Evolutionary conservation across 768 basidiomycete genomes (phyloP).

Genomic region (Panaeolus papilionaceus): DNA sequence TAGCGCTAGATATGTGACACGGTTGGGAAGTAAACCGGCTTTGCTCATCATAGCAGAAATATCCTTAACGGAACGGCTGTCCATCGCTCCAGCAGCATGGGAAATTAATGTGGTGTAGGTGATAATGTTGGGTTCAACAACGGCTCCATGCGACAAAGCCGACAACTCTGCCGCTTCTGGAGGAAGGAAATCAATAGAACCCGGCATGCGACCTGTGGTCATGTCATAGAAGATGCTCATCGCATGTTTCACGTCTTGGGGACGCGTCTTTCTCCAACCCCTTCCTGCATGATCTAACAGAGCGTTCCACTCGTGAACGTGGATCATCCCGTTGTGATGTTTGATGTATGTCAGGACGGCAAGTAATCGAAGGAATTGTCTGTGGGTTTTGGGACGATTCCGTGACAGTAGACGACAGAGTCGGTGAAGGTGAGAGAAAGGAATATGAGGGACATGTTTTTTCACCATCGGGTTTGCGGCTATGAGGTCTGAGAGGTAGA

Average conservation of each 20-base stretch:
- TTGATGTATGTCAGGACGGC: slow-evolving; percentile 68
- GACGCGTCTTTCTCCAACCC: slow-evolving; percentile 64
- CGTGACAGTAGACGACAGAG: slow-evolving; percentile 64
- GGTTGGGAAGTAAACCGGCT: slow-evolving; percentile 62
- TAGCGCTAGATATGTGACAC: slow-evolving; percentile 66
- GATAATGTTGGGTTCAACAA: slow-evolving; percentile 62
- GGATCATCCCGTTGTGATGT: slow-evolving; percentile 57
- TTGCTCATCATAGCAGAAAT: slow-evolving; percentile 58
- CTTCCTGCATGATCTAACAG: slow-evolving; percentile 72
- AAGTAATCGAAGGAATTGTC: slow-evolving; percentile 68
- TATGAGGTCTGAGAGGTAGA: slow-evolving; percentile 39
- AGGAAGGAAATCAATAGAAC: slow-evolving; percentile 31
- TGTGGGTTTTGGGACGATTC: slow-evolving; percentile 60
- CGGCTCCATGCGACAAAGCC: slow-evolving; percentile 18
- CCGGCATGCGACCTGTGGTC: slow-evolving; percentile 51
- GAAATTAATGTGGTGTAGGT: slow-evolving; percentile 74
- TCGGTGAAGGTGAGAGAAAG: slow-evolving; percentile 60
- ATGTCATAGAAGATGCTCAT: slow-evolving; percentile 68
- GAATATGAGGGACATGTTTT: slow-evolving; percentile 35
- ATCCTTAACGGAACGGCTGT: slow-evolving; percentile 50
- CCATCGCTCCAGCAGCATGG: slow-evolving; percentile 62
- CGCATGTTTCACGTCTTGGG: slow-evolving; percentile 64
- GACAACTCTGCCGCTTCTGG: slow-evolving; percentile 19
- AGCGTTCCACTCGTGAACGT: slow-evolving; percentile 78
- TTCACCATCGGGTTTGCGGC: slow-evolving; percentile 28